Evolutionary conservation across 2,329 filamentous ascomycete species (phyloP).

Genomic region (Fonsecaea monophora): DNA sequence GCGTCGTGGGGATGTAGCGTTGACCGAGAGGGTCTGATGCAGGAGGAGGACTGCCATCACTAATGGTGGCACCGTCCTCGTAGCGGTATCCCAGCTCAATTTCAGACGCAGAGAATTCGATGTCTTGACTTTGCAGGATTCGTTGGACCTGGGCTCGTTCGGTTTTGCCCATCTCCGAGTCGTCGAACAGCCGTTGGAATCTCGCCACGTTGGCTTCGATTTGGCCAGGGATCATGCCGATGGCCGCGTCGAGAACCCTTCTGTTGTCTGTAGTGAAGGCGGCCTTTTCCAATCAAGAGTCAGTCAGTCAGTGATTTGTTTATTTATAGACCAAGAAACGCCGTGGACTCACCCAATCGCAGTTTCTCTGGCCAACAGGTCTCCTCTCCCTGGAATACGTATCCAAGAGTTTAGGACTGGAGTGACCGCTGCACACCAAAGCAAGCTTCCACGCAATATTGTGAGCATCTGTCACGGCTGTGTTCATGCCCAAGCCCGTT

Average conservation of each 20-base stretch:
- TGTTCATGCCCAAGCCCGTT: constrained; percentile 20
- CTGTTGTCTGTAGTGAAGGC: no score
- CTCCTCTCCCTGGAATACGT: constrained; percentile 47
- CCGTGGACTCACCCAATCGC: constrained; percentile 5
- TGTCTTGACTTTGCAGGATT: no score
- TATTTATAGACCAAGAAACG: no score
- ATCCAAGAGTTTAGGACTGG: constrained; percentile 33
- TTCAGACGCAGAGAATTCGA: background rate
- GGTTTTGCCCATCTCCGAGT: no score
- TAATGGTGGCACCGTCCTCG: background rate
- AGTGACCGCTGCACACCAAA: constrained; percentile 26
- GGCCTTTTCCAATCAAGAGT: no score
- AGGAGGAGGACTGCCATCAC: background rate
- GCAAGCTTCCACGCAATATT: constrained; percentile 46
- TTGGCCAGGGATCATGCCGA: no score
- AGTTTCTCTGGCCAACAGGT: constrained; percentile 39
- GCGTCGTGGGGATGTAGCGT: background rate
- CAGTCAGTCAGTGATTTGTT: no score
- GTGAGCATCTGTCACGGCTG: constrained; percentile 45
- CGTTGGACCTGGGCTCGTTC: no score
- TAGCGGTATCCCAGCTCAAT: background rate
- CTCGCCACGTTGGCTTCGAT: no score
- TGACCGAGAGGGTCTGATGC: background rate
- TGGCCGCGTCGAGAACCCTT: no score
- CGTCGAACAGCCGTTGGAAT: no score